These are phyloP conservation scores for Fusarium hostae DNA, from an alignment of 2,329 filamentous ascomycete species.

Conservation along the genomic window DNA sequence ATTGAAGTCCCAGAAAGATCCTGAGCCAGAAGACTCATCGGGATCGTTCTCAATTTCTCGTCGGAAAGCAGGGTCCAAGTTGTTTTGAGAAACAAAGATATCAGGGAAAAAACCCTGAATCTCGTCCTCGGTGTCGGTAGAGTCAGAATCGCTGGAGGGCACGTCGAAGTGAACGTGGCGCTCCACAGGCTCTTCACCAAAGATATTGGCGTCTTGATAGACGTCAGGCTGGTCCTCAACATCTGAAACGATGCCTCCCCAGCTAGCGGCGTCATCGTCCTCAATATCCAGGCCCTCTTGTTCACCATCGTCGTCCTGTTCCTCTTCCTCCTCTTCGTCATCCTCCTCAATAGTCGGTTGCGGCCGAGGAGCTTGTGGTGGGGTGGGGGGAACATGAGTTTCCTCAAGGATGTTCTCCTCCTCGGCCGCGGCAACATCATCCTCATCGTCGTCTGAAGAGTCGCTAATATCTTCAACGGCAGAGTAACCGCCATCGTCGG, in stretches of 20 bases:
- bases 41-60: conserved; percentile 77
- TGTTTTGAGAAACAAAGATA: conserved; percentile 80
- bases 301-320: conserved; percentile 56
- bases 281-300: conserved; percentile 55
- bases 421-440: conserved; percentile 81
- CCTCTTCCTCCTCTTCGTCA: conserved; percentile 51
- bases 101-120: conserved; percentile 77
- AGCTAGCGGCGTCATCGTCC: conserved; percentile 59
- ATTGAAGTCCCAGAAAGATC: conserved; percentile 72
- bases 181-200: conserved; percentile 55
- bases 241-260: conserved; percentile 66
- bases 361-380: conserved; percentile 64
- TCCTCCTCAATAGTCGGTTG: conserved; percentile 48
- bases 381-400: conserved; percentile 51
- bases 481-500: conserved; percentile 79
- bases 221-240: conserved; percentile 58
- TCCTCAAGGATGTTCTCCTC: conserved; percentile 75
- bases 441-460: conserved; percentile 80
- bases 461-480: conserved; percentile 84
- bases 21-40: conserved; percentile 67
- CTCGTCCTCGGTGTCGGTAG: conserved; percentile 71
- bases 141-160: conserved; percentile 73
- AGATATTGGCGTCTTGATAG: conserved; percentile 53
- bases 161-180: conserved; percentile 81
- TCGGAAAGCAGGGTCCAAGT: conserved; percentile 77